Percentiles rank a stretch among this genome's conserved stretches.
phyloP scores from a whole-genome alignment of 2,329 filamentous ascomycete species.

The Aschersonia sp. region DNA sequence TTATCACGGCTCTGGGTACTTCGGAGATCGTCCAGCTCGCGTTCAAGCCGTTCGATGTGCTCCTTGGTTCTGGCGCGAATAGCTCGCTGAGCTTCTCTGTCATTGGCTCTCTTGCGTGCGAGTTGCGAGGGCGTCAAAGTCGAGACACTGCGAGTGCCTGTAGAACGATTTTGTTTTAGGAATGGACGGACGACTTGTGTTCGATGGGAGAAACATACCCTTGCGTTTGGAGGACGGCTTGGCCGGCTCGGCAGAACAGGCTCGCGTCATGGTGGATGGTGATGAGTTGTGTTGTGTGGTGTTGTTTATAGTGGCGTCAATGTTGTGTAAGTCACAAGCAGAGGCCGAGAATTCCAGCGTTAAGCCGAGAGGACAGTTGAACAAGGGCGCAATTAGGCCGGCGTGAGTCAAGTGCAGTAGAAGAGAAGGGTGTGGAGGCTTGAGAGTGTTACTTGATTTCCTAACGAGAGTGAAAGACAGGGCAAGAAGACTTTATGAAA shows the following conservation, averaged over 20 bases:
- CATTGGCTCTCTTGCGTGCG: conserved; percentile 80
- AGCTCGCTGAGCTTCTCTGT: conserved; percentile 76
- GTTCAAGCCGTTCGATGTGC: conserved; percentile 68
- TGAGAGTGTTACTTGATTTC: background rate
- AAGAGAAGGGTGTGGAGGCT: background rate
- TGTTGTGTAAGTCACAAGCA: too few relatives aligned
- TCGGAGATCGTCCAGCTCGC: conserved; percentile 57
- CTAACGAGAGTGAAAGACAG: background rate
- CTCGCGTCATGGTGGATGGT: conserved; percentile 20
- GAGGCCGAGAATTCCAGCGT: too few relatives aligned
- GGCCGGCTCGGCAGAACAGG: conserved; percentile 26
- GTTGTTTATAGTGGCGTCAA: background rate
- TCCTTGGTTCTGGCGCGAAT: conserved; percentile 78
- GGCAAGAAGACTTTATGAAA: background rate
- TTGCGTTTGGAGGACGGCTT: conserved; percentile 27
- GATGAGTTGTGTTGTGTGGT: conserved; percentile 1
- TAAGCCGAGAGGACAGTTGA: background rate
- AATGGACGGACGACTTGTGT: background rate
- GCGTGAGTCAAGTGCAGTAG: background rate
- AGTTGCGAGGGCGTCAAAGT: conserved; percentile 80
- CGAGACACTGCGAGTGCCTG: conserved; percentile 62
- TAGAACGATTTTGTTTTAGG: background rate
- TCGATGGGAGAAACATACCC: conserved; percentile 16
- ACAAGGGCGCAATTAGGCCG: background rate
- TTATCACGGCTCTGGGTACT: conserved; percentile 32